Conservation (phyloP, 768 basidiomycete genomes). For the Sporobolomyces roseus region DNA sequence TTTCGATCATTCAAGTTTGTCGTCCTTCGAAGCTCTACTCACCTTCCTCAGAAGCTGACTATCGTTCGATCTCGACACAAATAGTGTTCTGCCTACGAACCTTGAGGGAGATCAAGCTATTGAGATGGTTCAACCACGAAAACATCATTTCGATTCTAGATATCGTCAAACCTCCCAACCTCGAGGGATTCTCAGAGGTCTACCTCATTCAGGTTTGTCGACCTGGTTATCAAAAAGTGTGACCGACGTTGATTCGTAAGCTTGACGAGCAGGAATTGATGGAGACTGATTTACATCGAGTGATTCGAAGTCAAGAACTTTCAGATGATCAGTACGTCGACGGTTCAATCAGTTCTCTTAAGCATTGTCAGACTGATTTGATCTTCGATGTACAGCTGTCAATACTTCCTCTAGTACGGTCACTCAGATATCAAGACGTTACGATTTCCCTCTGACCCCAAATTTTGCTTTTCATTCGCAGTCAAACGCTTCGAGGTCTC, state of each 20-base stretch:
- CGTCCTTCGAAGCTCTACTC: not conserved
- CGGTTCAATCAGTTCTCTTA: constrained; percentile 49
- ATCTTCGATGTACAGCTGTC: constrained; percentile 30
- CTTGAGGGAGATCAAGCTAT: constrained; percentile 83
- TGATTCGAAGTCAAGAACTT: constrained; percentile 89
- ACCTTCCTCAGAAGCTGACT: not conserved
- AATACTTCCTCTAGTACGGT: constrained; percentile 44
- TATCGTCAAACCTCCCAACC: constrained; percentile 72
- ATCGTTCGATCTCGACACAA: not conserved
- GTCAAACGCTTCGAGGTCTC: constrained; percentile 84
- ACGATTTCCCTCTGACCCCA: not conserved
- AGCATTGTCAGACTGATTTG: not conserved
- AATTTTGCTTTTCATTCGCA: not conserved
- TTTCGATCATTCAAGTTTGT: constrained; percentile 69
- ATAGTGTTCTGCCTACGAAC: constrained; percentile 75
- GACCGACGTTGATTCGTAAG: too few relatives aligned
- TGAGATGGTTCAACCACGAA: constrained; percentile 50
- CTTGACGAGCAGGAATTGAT: constrained; percentile 47
- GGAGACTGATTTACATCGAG: constrained; percentile 70
- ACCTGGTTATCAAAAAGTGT: too few relatives aligned
- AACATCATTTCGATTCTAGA: constrained; percentile 87
- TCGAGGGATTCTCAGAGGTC: constrained; percentile 83
- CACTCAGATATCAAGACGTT: not conserved
- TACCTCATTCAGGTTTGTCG: constrained; percentile 56
- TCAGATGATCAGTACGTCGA: constrained; percentile 93